Percentiles rank a stretch among this genome's conserved stretches.
Evolutionary conservation across 1,284 basidiomycete species (phyloP).

Genomic region (Kwoniella shivajii): DNA sequence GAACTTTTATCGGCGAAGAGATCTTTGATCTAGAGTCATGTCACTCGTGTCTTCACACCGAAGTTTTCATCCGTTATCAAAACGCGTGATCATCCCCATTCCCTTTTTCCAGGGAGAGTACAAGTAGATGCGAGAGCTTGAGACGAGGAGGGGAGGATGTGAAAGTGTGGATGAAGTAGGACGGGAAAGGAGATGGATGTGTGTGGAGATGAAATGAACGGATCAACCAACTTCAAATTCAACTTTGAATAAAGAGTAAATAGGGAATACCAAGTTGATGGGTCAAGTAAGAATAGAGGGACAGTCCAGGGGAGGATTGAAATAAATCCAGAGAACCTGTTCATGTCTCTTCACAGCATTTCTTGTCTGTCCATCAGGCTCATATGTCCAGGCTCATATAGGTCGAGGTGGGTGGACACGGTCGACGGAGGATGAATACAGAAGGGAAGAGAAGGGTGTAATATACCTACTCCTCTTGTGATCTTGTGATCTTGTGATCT

Average conservation of each 20-base stretch:
- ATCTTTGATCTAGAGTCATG: constrained; percentile 29
- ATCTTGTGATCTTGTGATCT: too few relatives aligned
- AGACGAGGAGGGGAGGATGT: neutral
- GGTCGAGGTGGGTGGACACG: too few relatives aligned
- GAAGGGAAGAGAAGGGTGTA: too few relatives aligned
- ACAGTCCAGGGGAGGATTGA: constrained; percentile 29
- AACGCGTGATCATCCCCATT: neutral
- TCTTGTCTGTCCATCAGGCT: neutral
- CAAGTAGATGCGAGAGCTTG: neutral
- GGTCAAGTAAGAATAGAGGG: neutral
- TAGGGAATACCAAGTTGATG: neutral
- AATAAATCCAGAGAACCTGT: constrained; percentile 38
- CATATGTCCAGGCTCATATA: too few relatives aligned
- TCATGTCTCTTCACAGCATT: constrained; percentile 8
- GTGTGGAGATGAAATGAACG: neutral
- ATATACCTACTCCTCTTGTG: too few relatives aligned
- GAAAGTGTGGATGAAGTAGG: constrained; percentile 3
- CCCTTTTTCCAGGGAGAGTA: neutral
- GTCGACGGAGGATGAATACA: too few relatives aligned
- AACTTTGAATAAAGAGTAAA: neutral
- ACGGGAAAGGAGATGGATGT: constrained; percentile 6
- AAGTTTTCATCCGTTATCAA: constrained; percentile 5
- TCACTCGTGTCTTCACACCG: constrained; percentile 34
- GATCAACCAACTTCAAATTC: neutral
- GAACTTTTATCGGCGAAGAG: constrained; percentile 28